Base-by-base conservation (phyloP, 129 eudicot genomes). In the Lactuca sativa region DNA sequence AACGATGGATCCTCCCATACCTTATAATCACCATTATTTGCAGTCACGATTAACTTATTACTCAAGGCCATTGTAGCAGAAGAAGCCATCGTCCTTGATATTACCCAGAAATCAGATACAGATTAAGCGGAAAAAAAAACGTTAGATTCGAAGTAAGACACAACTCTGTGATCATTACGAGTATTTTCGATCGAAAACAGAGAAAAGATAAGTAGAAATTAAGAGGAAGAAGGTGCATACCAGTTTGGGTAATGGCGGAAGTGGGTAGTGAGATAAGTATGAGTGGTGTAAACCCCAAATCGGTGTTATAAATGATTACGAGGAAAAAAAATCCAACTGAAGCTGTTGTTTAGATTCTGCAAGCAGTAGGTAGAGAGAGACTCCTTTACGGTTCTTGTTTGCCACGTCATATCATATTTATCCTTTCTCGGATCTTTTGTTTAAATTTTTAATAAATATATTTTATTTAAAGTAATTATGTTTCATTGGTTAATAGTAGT, bases 1-100 rank as follows among this genome's bases (percentile, higher is more conserved):
- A 92, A 84, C 0, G 92, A 76, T 66, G 93, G 98, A 89, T 92
- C 98, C 78, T 89, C 90, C 96, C 96, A 92, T 33, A 73, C 89
- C 80, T 86, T 90, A 58, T 86, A 76, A 49, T 77, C 76, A 5
- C 74, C 62, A 71, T 57, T 67, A 65, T 9, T 62, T 56, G 78
- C 69, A 62, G 21, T 70, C 71, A 62, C 31, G 16, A 69, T 69
- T 17, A 75, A 48, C 56, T 68, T 76, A 68, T 76, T 67, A 67
- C 49, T 60, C 57, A 69, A 55, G 25, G 25, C 76, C 81, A 69
- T 77, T 61, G 70, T 60, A 37, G 64, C 74, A 67, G 73, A 32
- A 74, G 66, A 57, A 74, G 74, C 80, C 75, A 69, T 77, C 52
- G 17, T 70, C 54, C 69, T 72, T 34, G 15, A 72, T 51, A 60